A percentile compares a stretch with the other conserved stretches of the same genome.
These are phyloP conservation scores for Thraustochytrium sp. DNA, from an alignment of 352 stramenopile genomes.

Conservation along the genomic window DNA sequence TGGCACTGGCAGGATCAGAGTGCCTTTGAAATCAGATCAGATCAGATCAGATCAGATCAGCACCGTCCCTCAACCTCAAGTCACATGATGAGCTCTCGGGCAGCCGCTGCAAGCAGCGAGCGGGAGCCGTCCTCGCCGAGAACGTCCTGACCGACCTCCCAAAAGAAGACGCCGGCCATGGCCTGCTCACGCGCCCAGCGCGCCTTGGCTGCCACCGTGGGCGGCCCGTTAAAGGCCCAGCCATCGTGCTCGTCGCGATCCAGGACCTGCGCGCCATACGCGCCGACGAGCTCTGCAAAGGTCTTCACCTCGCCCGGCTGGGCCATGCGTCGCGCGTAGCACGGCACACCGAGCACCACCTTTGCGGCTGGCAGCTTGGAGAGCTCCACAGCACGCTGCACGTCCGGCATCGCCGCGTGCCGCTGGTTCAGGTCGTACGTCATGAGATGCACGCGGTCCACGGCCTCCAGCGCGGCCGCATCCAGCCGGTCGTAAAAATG, in stretches of 20 bases:
- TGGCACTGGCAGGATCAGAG: too few relatives aligned
- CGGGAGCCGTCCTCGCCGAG: neutral
- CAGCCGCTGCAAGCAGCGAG: neutral
- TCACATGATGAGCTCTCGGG: neutral
- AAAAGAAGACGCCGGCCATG: slow-evolving; percentile 24
- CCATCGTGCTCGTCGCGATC: neutral
- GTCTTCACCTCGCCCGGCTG: neutral
- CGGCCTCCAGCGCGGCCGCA: neutral
- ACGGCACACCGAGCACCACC: slow-evolving; percentile 7
- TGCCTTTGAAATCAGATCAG: too few relatives aligned
- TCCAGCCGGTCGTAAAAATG: neutral
- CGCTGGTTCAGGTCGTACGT: neutral
- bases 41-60: too few relatives aligned
- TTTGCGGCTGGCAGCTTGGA: neutral
- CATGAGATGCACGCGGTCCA: slow-evolving; percentile 27
- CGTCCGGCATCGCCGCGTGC: neutral
- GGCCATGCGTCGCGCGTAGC: neutral
- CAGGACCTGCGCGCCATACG: neutral
- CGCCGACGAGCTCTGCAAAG: neutral
- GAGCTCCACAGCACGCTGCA: neutral
- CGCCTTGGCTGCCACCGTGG: neutral
- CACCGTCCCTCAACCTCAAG: too few relatives aligned
- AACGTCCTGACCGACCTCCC: slow-evolving; percentile 29
- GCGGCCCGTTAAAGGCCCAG: neutral
- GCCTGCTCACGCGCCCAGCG: neutral